These are phyloP conservation scores for Geranium incanum DNA, from an alignment of 441 rosid species.

Conservation along the genomic window DNA sequence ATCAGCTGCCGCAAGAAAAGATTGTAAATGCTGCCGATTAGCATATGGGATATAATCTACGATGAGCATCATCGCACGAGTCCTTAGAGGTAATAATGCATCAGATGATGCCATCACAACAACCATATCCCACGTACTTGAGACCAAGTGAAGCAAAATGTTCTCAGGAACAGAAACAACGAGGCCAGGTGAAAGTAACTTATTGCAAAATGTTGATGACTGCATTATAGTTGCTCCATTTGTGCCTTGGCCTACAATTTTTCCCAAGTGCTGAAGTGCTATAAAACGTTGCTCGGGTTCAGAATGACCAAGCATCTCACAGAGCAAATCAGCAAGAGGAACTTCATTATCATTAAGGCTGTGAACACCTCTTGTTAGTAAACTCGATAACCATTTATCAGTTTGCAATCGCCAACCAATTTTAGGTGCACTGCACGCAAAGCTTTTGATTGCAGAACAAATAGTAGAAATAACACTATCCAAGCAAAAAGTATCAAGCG, in stretches of 20 bases:
- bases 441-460: conserved; percentile 43
- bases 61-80: conserved; percentile 61
- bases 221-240: conserved; percentile 30
- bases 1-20: conserved; percentile 63
- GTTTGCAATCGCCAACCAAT: conserved; percentile 63
- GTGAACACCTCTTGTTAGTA: conserved; percentile 42
- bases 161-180: conserved; percentile 37
- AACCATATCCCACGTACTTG: conserved; percentile 69
- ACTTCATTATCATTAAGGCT: conserved; percentile 40
- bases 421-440: conserved; percentile 59
- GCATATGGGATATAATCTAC: conserved; percentile 59
- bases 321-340: conserved; percentile 49
- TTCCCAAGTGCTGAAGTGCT: conserved; percentile 57
- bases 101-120: conserved; percentile 63
- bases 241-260: conserved; percentile 52
- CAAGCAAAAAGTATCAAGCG: conserved; percentile 44
- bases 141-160: conserved; percentile 47
- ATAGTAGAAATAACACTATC: conserved; percentile 35
- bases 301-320: conserved; percentile 49
- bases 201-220: conserved; percentile 30
- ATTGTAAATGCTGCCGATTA: conserved; percentile 45
- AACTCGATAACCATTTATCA: conserved; percentile 60
- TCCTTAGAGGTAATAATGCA: conserved; percentile 40
- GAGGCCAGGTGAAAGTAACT: conserved; percentile 31
- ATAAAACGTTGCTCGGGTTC: conserved; percentile 80